Conservation (phyloP, 2,329 filamentous ascomycete genomes). For the Fonsecaea multimorphosa region DNA sequence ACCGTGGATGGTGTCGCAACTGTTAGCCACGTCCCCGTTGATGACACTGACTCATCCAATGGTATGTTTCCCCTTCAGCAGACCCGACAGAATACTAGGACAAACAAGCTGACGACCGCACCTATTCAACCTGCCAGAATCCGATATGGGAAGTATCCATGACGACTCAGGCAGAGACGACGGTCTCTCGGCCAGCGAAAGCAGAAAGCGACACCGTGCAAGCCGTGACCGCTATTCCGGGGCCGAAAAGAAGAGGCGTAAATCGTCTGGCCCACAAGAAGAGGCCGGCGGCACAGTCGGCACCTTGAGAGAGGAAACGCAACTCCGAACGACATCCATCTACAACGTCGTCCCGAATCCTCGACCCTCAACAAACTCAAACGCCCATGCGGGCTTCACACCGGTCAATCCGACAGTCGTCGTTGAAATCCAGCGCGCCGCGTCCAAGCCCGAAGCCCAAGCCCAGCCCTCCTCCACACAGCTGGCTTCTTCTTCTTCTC, state of each 20-base stretch:
- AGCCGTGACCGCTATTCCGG: slow-evolving; percentile 4
- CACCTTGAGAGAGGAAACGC: background rate
- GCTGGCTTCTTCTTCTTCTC: background rate
- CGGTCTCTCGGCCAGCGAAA: background rate
- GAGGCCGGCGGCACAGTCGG: background rate
- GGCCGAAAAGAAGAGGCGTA: slow-evolving; percentile 15
- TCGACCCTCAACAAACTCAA: background rate
- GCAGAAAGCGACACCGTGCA: slow-evolving; percentile 12
- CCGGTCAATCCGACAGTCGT: slow-evolving; percentile 16
- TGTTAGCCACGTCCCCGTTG: background rate
- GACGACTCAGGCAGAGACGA: slow-evolving; percentile 3
- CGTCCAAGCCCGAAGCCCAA: background rate
- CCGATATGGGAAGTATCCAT: slow-evolving; percentile 23
- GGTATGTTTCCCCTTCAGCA: background rate
- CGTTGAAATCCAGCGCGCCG: background rate
- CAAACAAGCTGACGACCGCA: slow-evolving; percentile 6
- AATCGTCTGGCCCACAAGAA: slow-evolving; percentile 5
- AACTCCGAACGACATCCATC: background rate
- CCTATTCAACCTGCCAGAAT: slow-evolving; percentile 11
- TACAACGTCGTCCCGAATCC: slow-evolving; percentile 1
- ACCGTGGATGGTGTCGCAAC: background rate
- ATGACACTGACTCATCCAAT: background rate
- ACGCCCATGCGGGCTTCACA: slow-evolving; percentile 9
- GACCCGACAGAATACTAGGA: background rate
- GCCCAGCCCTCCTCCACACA: too few relatives aligned